A percentile compares a stretch with the other conserved stretches of the same genome.
Conservation (phyloP, 108 stramenopile species). For the Skeletonema grethae region DNA sequence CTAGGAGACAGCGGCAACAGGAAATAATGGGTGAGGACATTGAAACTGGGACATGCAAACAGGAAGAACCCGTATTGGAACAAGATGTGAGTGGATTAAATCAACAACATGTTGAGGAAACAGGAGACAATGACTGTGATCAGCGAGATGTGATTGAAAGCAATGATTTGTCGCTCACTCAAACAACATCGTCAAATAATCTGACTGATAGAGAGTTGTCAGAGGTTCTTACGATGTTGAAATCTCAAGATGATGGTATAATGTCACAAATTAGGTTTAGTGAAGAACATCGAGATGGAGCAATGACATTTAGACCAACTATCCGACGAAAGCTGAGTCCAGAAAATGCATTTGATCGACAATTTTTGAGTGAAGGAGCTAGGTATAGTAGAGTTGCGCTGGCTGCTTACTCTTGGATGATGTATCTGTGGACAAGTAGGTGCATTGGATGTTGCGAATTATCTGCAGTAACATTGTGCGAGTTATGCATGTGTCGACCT, state of each 20-base stretch:
- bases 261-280: neutral
- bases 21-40: neutral
- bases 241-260: neutral
- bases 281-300: slow-evolving; percentile 1
- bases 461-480: slow-evolving; percentile 21
- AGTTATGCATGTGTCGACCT: slow-evolving; percentile 14
- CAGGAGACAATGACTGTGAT: neutral
- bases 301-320: slow-evolving; percentile 24
- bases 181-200: neutral
- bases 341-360: slow-evolving; percentile 56
- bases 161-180: neutral
- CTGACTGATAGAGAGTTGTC: neutral
- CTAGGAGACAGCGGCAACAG: neutral
- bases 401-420: slow-evolving; percentile 88
- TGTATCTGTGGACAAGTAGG: slow-evolving; percentile 82
- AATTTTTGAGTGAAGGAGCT: slow-evolving; percentile 75
- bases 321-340: slow-evolving; percentile 49
- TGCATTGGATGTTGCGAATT: slow-evolving; percentile 63
- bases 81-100: neutral
- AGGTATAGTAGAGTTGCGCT: slow-evolving; percentile 79
- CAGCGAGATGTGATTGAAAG: neutral
- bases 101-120: neutral
- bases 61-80: neutral
- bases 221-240: neutral
- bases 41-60: neutral